Base-by-base conservation (phyloP, 768 basidiomycete genomes). In the Kwoniella europaea region DNA sequence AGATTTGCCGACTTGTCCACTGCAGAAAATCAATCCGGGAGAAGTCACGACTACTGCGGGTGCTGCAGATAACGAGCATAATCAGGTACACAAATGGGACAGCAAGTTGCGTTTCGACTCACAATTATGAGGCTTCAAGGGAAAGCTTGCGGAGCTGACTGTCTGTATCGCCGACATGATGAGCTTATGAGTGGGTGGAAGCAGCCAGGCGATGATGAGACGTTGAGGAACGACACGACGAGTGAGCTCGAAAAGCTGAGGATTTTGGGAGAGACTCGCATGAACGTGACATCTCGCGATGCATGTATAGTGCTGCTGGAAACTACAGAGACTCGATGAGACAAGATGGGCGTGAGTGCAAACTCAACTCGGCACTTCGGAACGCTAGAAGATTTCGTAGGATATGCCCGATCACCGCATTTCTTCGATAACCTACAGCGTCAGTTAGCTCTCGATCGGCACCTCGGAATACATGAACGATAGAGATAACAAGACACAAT, bases 351-450 rank as follows among this genome's bases (percentile, higher is more conserved):
- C 46, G 12, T 18, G 46, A 50, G 16, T 13, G 10, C 46, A 16
- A 50, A 16, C 46, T 15, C 13, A 16, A 24, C 22, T 58, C 57
- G 57, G 57, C 57, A 58, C 7, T 27, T 58, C 57, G 57, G 57
- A 24, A 20, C 24, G 29, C 57, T 5, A 20, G 10, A 58, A 35
- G 20, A 58, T 27, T 15, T 35, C 29, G 57, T 58, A 58, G 57
- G 57, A 58, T 20, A 58, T 58, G 57, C 7, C 57, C 57, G 27
- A 58, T 27, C 54, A 56, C 54, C 54, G n/a, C 20, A 20, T 27
- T 12, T 56, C 22, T 55, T 55, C n/a, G 24, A 55, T 55, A 9
- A 20, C 54, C 18, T 24, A 55, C 10, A 55, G 18, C 5, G 24
- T 55, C 54, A 20, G n/a, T n/a, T 2, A 50, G 46, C 46, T 50